Conservation (phyloP, 306 rosid species). For the Cajanus cajan region DNA sequence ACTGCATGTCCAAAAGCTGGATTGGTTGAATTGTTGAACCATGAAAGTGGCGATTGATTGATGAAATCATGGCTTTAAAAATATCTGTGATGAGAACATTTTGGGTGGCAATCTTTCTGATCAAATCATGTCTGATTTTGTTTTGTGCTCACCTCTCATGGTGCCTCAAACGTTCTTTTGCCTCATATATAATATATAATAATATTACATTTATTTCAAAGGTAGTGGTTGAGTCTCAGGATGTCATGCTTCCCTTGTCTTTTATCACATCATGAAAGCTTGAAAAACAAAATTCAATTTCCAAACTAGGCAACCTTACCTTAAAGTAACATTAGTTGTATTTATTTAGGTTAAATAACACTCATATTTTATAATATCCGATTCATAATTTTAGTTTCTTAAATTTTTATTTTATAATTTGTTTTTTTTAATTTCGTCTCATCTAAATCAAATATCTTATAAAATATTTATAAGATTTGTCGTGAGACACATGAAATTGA, state of each 20-base stretch:
- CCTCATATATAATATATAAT: neutral
- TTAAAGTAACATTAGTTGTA: neutral
- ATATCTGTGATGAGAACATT: neutral
- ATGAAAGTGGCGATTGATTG: conserved; percentile 26
- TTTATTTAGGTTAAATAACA: neutral
- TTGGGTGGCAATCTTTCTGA: conserved; percentile 14
- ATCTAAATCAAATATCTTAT: too few species aligned
- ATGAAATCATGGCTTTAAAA: neutral
- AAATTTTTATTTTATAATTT: too few species aligned
- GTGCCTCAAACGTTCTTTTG: neutral
- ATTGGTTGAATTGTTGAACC: neutral
- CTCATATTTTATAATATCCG: too few species aligned
- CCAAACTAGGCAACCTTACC: neutral
- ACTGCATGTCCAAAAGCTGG: neutral
- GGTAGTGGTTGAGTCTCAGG: conserved; percentile 4
- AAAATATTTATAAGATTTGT: too few species aligned
- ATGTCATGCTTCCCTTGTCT: neutral
- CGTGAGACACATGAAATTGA: too few species aligned
- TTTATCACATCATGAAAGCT: conserved; percentile 5
- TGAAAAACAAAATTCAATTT: neutral
- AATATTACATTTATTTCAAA: neutral
- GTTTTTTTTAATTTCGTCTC: too few species aligned
- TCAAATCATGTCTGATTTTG: conserved; percentile 23
- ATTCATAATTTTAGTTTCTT: too few species aligned
- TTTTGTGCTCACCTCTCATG: neutral